Percentiles rank a stretch among this genome's conserved stretches.
Evolutionary conservation across 129 eudicot species (phyloP).

Genomic region (Helichrysum umbraculigerum): DNA sequence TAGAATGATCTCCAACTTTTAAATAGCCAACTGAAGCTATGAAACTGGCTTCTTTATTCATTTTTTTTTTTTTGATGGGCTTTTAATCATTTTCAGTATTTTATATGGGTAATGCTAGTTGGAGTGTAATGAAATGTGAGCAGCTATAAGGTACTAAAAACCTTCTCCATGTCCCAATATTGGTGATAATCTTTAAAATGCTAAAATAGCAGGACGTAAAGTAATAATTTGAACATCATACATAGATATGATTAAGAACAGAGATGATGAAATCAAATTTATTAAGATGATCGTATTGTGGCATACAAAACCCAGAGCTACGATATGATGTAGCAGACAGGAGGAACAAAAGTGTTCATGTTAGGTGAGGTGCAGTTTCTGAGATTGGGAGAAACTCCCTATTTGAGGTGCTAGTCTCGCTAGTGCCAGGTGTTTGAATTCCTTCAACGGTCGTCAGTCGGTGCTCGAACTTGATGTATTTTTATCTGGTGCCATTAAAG

Average conservation of each 20-base stretch:
- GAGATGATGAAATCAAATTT: not conserved
- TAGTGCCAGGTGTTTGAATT: not conserved
- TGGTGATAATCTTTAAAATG: not conserved
- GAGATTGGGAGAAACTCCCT: not conserved
- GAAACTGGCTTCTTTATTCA: not conserved
- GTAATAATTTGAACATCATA: too few relatives aligned
- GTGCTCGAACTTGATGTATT: too few relatives aligned
- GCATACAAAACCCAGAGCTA: not conserved
- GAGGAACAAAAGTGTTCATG: not conserved
- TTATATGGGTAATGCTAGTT: not conserved
- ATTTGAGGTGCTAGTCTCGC: too few relatives aligned
- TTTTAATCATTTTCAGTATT: not conserved
- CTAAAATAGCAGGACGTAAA: not conserved
- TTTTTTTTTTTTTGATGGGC: not conserved
- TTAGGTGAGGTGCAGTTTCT: not conserved
- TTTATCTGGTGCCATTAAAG: too few relatives aligned
- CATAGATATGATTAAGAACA: not conserved
- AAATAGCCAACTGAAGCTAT: not conserved
- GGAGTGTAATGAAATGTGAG: not conserved
- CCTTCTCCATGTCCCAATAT: not conserved
- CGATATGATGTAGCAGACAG: not conserved
- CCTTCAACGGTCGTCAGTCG: not conserved
- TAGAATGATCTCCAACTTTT: not conserved
- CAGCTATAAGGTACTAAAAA: not conserved
- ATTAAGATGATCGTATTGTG: not conserved